A percentile compares a stretch with the other conserved stretches of the same genome.
These are phyloP conservation scores for Chlorella variabilis DNA, from an alignment of 163 green algal genomes.

Conservation along the genomic window DNA sequence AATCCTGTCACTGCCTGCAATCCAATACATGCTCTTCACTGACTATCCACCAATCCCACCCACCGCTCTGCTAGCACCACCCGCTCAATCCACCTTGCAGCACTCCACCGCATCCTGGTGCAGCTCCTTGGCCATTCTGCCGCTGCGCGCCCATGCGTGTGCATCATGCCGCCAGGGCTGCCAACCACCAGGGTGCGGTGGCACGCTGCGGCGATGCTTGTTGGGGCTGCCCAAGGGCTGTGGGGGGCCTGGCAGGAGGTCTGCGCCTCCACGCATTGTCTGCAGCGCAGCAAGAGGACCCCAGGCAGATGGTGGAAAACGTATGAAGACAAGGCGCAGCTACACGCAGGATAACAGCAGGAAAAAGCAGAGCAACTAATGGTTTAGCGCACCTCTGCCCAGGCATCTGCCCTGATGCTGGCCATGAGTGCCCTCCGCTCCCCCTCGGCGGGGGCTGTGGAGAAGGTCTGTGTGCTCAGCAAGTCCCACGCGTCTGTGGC, in stretches of 20 bases:
- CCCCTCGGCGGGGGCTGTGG: not conserved
- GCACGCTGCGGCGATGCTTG: conserved; percentile 2
- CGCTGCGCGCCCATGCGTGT: not conserved
- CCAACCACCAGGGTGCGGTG: not conserved
- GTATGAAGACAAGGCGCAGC: too few relatives aligned
- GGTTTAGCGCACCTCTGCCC: conserved; percentile 13
- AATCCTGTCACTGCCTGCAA: too few relatives aligned
- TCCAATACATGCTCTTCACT: too few relatives aligned
- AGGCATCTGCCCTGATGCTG: not conserved
- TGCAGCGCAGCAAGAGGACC: too few relatives aligned
- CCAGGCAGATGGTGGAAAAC: too few relatives aligned
- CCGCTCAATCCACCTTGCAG: not conserved
- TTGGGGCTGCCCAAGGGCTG: not conserved
- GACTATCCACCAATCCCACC: not conserved
- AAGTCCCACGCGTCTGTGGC: conserved; percentile 24
- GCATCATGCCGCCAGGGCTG: conserved; percentile 26
- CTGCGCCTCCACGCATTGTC: conserved; percentile 8
- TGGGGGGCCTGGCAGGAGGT: not conserved
- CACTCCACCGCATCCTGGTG: not conserved
- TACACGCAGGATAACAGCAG: not conserved
- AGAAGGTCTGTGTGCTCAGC: not conserved
- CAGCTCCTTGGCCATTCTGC: conserved; percentile 10
- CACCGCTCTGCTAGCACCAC: not conserved
- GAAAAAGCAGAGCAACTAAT: too few relatives aligned
- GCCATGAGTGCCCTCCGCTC: not conserved